phyloP scores from a whole-genome alignment of 2,329 filamentous ascomycete species.

The Penicillium sp. region DNA sequence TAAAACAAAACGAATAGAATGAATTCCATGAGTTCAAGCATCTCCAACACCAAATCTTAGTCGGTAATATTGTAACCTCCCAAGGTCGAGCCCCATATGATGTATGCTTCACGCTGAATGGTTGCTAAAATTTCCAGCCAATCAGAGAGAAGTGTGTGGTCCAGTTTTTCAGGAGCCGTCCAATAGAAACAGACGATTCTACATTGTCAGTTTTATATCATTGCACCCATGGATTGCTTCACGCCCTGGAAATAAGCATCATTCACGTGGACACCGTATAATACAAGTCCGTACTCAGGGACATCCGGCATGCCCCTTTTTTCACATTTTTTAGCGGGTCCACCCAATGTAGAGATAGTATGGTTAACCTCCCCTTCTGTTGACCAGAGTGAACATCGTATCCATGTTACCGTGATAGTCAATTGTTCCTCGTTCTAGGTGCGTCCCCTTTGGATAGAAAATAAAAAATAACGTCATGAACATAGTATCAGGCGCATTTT shows the following conservation, averaged over 20 bases:
- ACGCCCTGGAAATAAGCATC: background rate
- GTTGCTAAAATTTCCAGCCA: background rate
- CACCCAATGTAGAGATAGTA: too few species aligned
- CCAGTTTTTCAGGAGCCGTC: background rate
- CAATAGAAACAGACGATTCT: background rate
- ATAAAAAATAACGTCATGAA: too few species aligned
- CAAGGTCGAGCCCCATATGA: background rate
- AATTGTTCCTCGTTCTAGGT: too few species aligned
- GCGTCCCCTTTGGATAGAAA: too few species aligned
- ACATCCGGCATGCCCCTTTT: too few species aligned
- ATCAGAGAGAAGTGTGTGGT: rapidly evolving
- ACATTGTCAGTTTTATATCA: background rate
- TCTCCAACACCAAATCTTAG: background rate
- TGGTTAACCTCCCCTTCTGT: too few species aligned
- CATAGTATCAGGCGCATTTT: too few species aligned
- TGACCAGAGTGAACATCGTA: too few species aligned
- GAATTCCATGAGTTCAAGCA: background rate
- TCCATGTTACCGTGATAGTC: too few species aligned
- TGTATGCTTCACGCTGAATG: background rate
- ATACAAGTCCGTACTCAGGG: background rate
- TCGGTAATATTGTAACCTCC: background rate
- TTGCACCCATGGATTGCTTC: background rate
- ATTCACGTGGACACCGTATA: background rate
- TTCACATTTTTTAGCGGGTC: too few species aligned
- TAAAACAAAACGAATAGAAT: too few species aligned